Evolutionary conservation across 2,329 filamentous ascomycete genomes (phyloP), one percentile per base, ranked within the genome.

Genomic region (Endocalyx cinctus): DNA sequence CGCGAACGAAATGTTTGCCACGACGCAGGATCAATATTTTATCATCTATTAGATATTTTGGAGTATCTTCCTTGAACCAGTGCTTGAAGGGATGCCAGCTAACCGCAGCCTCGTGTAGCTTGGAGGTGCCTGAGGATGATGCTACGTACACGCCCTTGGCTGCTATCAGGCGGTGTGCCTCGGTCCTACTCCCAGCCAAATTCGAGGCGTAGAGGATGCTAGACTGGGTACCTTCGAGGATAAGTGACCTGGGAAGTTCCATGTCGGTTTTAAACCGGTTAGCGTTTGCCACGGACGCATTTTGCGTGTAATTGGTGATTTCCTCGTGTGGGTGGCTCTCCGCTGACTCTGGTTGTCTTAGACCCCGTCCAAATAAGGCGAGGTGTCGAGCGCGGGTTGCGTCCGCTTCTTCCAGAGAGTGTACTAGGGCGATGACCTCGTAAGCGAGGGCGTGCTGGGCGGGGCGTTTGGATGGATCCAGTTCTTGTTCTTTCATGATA

Each of bases 361-460:
- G n/a, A 12, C 17, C 37, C 36, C 54, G 64, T 16, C 60, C 58
- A 46, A 76, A 77, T 38, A 77, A 57, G 30, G 64, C 58, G 30
- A 55, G 56, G 51, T 82, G 78, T 42, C 70, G 64, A 18, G 59
- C 38, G 38, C 79, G 77, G 6, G 86, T 80, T 15, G 73, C 65
- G 11, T 74, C 56, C 0, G 89, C 87, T 41, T 74, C 73, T 6
- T 71, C 51, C 1, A 66, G 56, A 11, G 89, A 87, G 53, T 97
- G 88, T 1, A 88, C 75, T 3, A 98, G 70, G 31, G 82, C 74
- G 1, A 94, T 68, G 15, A 97, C 82, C 54, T 98, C 89, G 31
- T 69, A 76, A 1, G 92, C 92, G 3, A 98, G 74, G 1, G 72
- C 65, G 53, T 95, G 89, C 49, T 98, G 90, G 4, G 90, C 88